Evolutionary conservation across 1,284 basidiomycete species (phyloP).

Genomic region (Malassezia furfur): DNA sequence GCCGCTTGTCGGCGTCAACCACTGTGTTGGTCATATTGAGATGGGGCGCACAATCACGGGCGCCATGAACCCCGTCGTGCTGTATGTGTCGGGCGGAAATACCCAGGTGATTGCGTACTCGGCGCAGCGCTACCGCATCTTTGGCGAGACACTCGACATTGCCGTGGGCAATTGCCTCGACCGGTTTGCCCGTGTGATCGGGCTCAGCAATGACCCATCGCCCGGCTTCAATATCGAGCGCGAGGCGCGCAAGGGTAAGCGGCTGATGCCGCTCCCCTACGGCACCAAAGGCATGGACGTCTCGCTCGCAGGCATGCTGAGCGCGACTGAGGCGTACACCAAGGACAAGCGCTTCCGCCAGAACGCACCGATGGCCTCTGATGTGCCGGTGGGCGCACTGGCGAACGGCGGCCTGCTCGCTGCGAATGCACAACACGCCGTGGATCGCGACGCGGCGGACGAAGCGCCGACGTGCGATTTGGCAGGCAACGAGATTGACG

Average conservation of each 20-base stretch:
- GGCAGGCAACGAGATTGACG: slow-evolving; percentile 17
- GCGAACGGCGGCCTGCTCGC: slow-evolving; percentile 27
- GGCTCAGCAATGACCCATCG: slow-evolving; percentile 85
- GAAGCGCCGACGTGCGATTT: slow-evolving; percentile 17
- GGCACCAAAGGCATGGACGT: slow-evolving; percentile 99
- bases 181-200: slow-evolving; percentile 91
- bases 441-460: slow-evolving; percentile 6
- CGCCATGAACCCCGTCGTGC: slow-evolving; percentile 86
- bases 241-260: slow-evolving; percentile 71
- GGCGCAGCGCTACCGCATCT: slow-evolving; percentile 84
- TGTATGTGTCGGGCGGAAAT: slow-evolving; percentile 98
- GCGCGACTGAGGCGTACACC: slow-evolving; percentile 75
- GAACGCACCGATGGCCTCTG: slow-evolving; percentile 6
- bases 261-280: slow-evolving; percentile 76
- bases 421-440: background rate
- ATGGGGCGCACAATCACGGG: slow-evolving; percentile 94
- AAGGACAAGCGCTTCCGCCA: slow-evolving; percentile 33
- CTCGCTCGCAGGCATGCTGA: slow-evolving; percentile 83
- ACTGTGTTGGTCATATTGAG: slow-evolving; percentile 95
- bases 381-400: slow-evolving; percentile 26
- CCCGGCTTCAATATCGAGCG: slow-evolving; percentile 99
- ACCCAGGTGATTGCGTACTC: slow-evolving; percentile 99
- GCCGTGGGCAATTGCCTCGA: slow-evolving; percentile 98
- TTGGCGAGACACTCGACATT: slow-evolving; percentile 97
- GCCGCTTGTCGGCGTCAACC: slow-evolving; percentile 92